Percentiles rank a stretch among this genome's conserved stretches.
phyloP scores from a whole-genome alignment of 2,329 filamentous ascomycete genomes.

The Ascochyta clinopodiicola region DNA sequence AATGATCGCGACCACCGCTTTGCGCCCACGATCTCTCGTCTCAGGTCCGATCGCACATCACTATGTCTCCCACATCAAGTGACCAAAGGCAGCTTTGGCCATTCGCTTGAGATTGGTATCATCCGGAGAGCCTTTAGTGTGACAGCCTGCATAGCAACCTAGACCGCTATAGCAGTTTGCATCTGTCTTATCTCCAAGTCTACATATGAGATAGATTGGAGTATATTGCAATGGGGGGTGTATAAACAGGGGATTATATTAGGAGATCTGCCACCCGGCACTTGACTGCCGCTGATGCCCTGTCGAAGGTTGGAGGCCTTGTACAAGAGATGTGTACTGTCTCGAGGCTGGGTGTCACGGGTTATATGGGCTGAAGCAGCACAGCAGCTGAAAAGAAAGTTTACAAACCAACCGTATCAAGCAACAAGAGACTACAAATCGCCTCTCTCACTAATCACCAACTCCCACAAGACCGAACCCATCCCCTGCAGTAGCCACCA shows the following conservation, averaged over 20 bases:
- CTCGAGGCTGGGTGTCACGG: not conserved
- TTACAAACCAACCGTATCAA: not conserved
- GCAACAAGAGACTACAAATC: not conserved
- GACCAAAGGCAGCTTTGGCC: not conserved
- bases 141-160: not conserved
- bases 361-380: not conserved
- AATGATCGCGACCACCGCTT: not conserved
- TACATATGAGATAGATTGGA: not conserved
- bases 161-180: not conserved
- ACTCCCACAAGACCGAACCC: not conserved
- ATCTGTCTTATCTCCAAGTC: not conserved
- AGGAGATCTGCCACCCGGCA: not conserved
- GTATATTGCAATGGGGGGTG: not conserved
- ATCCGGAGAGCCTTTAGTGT: not conserved
- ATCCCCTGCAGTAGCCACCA: not conserved
- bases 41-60: constrained; percentile 1
- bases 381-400: not conserved
- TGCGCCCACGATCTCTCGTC: constrained; percentile 5
- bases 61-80: constrained; percentile 1
- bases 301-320: not conserved
- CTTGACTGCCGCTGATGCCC: not conserved
- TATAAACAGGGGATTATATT: not conserved
- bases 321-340: not conserved
- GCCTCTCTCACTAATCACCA: not conserved
- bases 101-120: not conserved